Evolutionary conservation across 192 early-diverging fungal genomes (phyloP).

Genomic region (Pecoramyces ruminantium): DNA sequence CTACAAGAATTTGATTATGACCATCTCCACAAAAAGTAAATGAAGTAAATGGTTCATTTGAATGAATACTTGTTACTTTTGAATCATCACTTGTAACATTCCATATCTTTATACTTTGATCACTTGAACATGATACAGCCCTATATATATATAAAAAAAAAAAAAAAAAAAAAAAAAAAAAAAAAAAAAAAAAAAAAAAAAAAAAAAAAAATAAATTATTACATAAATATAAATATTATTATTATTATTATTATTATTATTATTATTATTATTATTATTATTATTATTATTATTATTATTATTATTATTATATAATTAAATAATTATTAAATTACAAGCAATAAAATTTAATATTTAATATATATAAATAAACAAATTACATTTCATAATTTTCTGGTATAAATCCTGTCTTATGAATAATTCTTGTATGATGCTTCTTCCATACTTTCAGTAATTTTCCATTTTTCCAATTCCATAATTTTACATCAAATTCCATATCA

Average conservation of each 20-base stretch:
- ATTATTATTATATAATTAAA: too few species aligned
- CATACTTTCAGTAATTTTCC: slow-evolving; percentile 13
- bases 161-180: slow-evolving; percentile 1
- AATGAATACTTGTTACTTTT: slow-evolving; percentile 16
- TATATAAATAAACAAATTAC: slow-evolving; percentile 1
- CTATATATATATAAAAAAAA: slow-evolving; percentile 3
- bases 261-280: too few species aligned
- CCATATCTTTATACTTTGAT: slow-evolving; percentile 32
- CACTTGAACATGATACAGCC: slow-evolving; percentile 30
- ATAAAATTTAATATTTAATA: too few species aligned
- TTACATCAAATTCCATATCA: slow-evolving; percentile 41
- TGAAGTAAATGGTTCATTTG: slow-evolving; percentile 39
- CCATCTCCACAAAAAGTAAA: slow-evolving; percentile 26
- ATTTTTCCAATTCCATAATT: slow-evolving; percentile 30
- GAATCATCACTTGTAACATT: slow-evolving; percentile 15
- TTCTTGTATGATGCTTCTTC: slow-evolving; percentile 29
- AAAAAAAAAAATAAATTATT: too few species aligned
- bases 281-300: too few species aligned
- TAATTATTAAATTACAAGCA: too few species aligned
- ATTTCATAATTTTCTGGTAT: slow-evolving; percentile 15
- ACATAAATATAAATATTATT: too few species aligned
- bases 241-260: too few species aligned
- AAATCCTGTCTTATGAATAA: slow-evolving; percentile 19
- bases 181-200: too few species aligned
- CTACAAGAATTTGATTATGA: slow-evolving; percentile 21